A percentile compares a stretch with the other conserved stretches of the same genome.
These are phyloP conservation scores for Gelatoporia subvermispora DNA, from an alignment of 768 basidiomycete genomes.

Conservation along the genomic window DNA sequence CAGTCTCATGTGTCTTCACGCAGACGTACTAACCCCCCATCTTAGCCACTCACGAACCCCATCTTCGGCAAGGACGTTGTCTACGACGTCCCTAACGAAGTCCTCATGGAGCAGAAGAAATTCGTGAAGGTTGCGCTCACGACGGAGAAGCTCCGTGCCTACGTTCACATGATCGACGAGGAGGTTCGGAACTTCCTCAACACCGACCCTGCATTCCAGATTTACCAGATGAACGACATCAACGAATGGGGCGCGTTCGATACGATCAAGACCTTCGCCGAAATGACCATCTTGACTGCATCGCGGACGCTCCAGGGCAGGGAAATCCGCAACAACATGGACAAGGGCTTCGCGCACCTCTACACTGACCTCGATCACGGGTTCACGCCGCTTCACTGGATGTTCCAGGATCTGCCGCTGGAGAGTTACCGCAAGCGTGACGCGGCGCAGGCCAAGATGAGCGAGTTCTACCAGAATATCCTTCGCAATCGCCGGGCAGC, in stretches of 20 bases:
- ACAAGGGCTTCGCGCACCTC: conserved; percentile 79
- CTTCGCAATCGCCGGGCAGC: conserved; percentile 65
- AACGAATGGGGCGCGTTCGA: conserved; percentile 81
- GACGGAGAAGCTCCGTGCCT: conserved; percentile 83
- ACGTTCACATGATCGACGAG: conserved; percentile 49
- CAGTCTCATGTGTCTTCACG: not conserved
- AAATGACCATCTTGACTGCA: conserved; percentile 94
- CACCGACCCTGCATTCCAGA: conserved; percentile 57
- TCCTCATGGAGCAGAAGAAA: conserved; percentile 98
- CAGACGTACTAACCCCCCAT: not conserved
- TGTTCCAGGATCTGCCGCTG: conserved; percentile 91
- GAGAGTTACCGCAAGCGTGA: conserved; percentile 88
- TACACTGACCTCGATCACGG: conserved; percentile 92
- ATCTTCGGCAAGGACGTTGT: conserved; percentile 98
- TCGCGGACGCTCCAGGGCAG: conserved; percentile 89
- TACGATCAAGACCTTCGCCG: conserved; percentile 64
- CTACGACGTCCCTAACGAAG: conserved; percentile 93
- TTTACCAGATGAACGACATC: conserved; percentile 58
- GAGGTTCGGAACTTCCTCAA: conserved; percentile 58
- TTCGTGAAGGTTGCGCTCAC: conserved; percentile 96
- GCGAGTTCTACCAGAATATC: conserved; percentile 87
- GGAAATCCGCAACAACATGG: conserved; percentile 75
- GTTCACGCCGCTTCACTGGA: conserved; percentile 92
- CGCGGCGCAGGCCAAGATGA: conserved; percentile 87
- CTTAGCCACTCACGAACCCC: conserved; percentile 84